These are phyloP conservation scores for Leccinum subrobustum DNA, from an alignment of 1,284 basidiomycete species.

Conservation along the genomic window DNA sequence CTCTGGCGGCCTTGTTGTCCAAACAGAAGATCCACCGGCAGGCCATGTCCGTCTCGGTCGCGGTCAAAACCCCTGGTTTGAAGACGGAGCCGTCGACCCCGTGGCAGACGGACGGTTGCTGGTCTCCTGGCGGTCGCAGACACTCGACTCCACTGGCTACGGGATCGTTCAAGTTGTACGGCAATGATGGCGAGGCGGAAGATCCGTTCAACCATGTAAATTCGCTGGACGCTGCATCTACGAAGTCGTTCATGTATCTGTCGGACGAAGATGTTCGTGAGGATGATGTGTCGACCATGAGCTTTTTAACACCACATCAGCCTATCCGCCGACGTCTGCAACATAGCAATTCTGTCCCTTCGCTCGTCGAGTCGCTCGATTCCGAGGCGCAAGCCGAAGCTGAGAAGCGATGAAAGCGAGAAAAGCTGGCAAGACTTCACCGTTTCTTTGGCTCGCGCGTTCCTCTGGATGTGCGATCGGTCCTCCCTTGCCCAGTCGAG, in stretches of 20 bases:
- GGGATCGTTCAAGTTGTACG: constrained; percentile 34
- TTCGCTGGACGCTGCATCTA: constrained; percentile 28
- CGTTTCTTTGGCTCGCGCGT: constrained; percentile 78
- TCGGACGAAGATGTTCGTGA: constrained; percentile 53
- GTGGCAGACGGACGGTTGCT: constrained; percentile 24
- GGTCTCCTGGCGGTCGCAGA: constrained; percentile 38
- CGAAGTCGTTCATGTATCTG: constrained; percentile 65
- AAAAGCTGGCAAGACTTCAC: constrained; percentile 70
- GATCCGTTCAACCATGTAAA: constrained; percentile 8
- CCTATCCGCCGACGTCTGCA: constrained; percentile 27
- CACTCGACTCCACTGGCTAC: constrained; percentile 51
- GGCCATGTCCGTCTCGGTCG: constrained; percentile 43
- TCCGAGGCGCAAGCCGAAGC: constrained; percentile 55
- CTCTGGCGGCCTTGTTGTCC: constrained; percentile 23
- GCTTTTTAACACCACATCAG: constrained; percentile 4
- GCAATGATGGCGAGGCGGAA: constrained; percentile 4
- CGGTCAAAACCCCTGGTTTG: constrained; percentile 12
- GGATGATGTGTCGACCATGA: constrained; percentile 21
- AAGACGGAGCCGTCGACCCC: constrained; percentile 29
- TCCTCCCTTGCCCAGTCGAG: constrained; percentile 36
- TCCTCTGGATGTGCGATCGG: constrained; percentile 48
- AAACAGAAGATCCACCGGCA: constrained; percentile 38
- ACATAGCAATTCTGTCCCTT: constrained; percentile 39
- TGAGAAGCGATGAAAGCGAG: constrained; percentile 64
- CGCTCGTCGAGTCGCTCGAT: constrained; percentile 49